Base-by-base conservation (phyloP, 208 protist species). In the Porcisia deanei region DNA sequence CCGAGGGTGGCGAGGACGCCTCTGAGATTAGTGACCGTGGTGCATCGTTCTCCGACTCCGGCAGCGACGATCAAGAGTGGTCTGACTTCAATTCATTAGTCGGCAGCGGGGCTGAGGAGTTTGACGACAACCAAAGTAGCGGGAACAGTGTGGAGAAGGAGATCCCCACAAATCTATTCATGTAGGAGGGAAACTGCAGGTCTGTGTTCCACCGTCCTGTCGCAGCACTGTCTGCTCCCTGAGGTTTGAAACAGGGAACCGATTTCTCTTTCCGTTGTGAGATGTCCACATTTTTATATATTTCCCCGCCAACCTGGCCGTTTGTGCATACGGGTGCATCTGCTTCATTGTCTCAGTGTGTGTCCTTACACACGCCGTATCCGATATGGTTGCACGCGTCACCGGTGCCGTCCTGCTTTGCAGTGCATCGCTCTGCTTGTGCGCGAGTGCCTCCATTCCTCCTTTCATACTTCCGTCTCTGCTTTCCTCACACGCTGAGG, bases 51-150 rank as follows among this genome's bases (percentile, higher is more conserved):
- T 57, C 72, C 30, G 78, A 53, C 53, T 82, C 73, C 16, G 68
- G 66, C 58, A 83, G 79, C 39, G 79, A 83, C 74, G 79, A 79
- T 37, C 69, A 79, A 55, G 74, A 83, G 43, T 79, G 79, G 74
- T 79, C 72, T 3, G 72, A 43, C 59, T 57, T 43, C 30, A 71
- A 64, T 34, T 82, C 78, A 3, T 69, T 54, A 9, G 66, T 37
- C 4, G 59, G 67, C 67, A 77, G 78, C 72, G 58, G 34, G 18
- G 59, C 52, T 22, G 78, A 7, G 9, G 73, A 75, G 58, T 74
- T 70, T 34, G 73, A 69, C 18, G 60, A 59, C 9, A 70, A 77
- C 41, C 67, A 68, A 60, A 82, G 78, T 70, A 77, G 78, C 30
- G 69, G 55, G 57, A 78, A 72, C 73, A 82, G 78, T 41, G 68